A percentile compares a stretch with the other conserved stretches of the same genome.
Evolutionary conservation across 2,329 filamentous ascomycete genomes (phyloP).

Genomic region (Teratosphaeriaceae sp.): DNA sequence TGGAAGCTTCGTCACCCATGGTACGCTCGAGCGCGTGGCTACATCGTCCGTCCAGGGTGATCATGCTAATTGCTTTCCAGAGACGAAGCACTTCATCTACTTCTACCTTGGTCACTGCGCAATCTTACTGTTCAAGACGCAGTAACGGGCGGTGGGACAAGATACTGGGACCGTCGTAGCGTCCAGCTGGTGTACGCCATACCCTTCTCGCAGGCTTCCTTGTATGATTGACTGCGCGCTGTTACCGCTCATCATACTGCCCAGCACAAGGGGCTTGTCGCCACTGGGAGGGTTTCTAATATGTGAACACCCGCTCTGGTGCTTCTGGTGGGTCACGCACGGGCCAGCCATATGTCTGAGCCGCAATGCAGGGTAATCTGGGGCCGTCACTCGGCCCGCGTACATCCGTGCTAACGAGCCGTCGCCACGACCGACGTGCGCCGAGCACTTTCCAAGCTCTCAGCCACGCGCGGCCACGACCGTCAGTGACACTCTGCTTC

Average conservation of each 20-base stretch:
- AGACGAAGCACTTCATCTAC: slow-evolving; percentile 99
- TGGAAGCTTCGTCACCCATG: slow-evolving; percentile 97
- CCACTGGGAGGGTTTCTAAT: no score
- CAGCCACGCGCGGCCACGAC: background rate
- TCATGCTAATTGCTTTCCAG: slow-evolving; percentile 43
- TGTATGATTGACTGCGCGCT: background rate
- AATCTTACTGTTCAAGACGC: slow-evolving; percentile 97
- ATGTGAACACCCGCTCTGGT: no score
- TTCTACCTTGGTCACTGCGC: slow-evolving; percentile 99
- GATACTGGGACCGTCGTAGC: background rate
- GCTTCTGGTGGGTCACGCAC: no score
- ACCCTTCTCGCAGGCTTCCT: background rate
- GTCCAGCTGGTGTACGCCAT: no score
- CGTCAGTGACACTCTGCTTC: background rate
- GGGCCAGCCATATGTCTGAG: slow-evolving; percentile 1
- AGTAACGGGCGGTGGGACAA: slow-evolving; percentile 37
- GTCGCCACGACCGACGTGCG: background rate
- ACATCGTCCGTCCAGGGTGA: no score
- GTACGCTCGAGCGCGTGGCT: slow-evolving; percentile 45
- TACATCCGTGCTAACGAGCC: background rate
- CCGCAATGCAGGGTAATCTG: slow-evolving; percentile 4
- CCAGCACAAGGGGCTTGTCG: no score
- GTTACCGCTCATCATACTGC: no score
- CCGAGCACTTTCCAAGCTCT: background rate
- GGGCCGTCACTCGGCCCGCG: background rate